Evolutionary conservation across 768 basidiomycete genomes (phyloP).

Genomic region (Calvatia gigantea): DNA sequence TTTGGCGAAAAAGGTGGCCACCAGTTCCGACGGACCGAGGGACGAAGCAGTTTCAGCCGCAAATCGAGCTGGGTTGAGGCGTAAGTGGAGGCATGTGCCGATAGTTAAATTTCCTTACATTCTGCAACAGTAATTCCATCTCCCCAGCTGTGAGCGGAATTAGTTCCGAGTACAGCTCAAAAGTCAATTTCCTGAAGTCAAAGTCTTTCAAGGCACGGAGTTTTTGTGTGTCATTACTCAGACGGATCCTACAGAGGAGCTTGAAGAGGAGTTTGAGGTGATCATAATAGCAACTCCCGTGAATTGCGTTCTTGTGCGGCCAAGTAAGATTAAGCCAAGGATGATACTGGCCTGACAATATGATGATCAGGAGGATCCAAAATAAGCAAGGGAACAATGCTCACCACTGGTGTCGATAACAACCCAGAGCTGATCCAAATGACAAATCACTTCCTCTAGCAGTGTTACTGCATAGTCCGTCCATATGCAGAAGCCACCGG

Average conservation of each 20-base stretch:
- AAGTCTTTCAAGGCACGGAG: neutral
- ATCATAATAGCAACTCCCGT: neutral
- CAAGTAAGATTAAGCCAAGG: neutral
- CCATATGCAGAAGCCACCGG: neutral
- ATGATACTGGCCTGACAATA: neutral
- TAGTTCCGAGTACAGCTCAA: neutral
- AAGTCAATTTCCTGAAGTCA: neutral
- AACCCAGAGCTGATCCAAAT: neutral
- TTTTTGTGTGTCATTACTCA: neutral
- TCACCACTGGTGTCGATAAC: neutral
- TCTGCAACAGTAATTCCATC: neutral
- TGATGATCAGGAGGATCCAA: neutral
- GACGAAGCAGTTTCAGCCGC: neutral
- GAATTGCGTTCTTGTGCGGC: neutral
- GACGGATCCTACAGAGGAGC: neutral
- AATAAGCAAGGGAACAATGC: neutral
- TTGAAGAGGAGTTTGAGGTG: neutral
- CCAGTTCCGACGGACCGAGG: neutral
- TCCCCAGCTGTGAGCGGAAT: too few species aligned
- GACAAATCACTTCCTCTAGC: neutral
- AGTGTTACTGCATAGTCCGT: neutral
- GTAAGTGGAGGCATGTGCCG: too few species aligned
- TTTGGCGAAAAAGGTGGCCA: neutral
- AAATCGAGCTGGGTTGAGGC: neutral
- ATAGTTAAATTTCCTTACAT: neutral